Conservation (phyloP, 2,329 filamentous ascomycete species). For the Colletotrichum kahawae region DNA sequence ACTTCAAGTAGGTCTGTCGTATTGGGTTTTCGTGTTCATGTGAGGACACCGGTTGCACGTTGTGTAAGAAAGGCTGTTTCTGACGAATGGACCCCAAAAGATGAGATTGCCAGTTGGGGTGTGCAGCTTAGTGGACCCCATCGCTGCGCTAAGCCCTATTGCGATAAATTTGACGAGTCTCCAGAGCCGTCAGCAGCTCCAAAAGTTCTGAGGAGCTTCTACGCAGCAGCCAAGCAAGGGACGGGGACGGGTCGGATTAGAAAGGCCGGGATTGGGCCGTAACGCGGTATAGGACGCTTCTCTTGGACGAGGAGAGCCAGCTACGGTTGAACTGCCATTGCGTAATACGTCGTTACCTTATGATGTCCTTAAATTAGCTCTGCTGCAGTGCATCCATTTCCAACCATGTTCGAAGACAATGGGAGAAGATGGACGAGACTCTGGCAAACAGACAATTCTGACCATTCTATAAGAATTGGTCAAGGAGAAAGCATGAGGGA, state of each 20-base stretch:
- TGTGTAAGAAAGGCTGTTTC: background rate
- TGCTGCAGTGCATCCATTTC: background rate
- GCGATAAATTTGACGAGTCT: constrained; percentile 43
- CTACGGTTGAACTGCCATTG: background rate
- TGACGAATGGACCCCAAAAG: background rate
- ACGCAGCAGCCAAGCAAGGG: background rate
- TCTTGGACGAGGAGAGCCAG: background rate
- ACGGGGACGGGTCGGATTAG: background rate
- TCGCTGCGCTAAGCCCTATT: constrained; percentile 39
- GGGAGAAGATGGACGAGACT: background rate
- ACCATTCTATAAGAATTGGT: background rate
- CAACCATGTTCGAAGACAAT: background rate
- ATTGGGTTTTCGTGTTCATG: background rate
- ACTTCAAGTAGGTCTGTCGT: background rate
- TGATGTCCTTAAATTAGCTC: background rate
- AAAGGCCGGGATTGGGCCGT: background rate
- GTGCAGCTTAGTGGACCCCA: background rate
- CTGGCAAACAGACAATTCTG: background rate
- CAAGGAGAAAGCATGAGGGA: background rate
- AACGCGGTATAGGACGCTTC: background rate
- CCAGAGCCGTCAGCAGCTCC: background rate
- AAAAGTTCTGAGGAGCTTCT: background rate
- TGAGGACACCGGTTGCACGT: background rate
- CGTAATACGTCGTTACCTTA: background rate
- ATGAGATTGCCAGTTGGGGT: background rate